Percentiles rank a stretch among this genome's conserved stretches.
phyloP scores from a whole-genome alignment of 1,139 yeast species.

The Geotrichum armillariae region DNA sequence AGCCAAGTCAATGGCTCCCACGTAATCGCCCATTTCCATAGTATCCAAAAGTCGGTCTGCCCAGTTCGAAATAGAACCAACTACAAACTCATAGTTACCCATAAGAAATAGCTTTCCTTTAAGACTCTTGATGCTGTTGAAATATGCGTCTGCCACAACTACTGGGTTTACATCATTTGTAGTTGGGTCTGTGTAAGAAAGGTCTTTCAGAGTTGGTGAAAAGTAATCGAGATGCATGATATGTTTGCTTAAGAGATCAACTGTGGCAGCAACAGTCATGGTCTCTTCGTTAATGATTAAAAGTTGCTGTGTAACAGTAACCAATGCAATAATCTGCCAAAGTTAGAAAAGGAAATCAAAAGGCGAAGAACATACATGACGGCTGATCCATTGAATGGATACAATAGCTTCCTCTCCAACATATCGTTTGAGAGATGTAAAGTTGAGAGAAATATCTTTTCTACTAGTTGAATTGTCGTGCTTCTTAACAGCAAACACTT shows the following conservation, averaged over 20 bases:
- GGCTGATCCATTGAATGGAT: constrained; percentile 60
- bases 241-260: constrained; percentile 50
- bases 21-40: constrained; percentile 51
- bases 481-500: constrained; percentile 50
- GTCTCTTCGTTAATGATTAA: constrained; percentile 45
- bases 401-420: constrained; percentile 49
- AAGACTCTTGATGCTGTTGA: constrained; percentile 42
- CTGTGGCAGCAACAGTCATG: constrained; percentile 41
- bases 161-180: constrained; percentile 26
- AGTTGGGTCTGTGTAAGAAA: constrained; percentile 27
- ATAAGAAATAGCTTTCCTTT: constrained; percentile 51
- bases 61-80: constrained; percentile 71
- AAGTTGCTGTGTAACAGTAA: constrained; percentile 51
- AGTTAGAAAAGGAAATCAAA: constrained; percentile 1
- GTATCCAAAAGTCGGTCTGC: constrained; percentile 59
- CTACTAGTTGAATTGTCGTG: constrained; percentile 28
- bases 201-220: constrained; percentile 30
- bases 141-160: constrained; percentile 39
- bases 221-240: constrained; percentile 45
- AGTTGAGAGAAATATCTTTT: constrained; percentile 39
- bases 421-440: constrained; percentile 51
- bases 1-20: constrained; percentile 57
- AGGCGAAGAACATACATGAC: constrained; percentile 34
- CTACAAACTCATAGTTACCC: constrained; percentile 50
- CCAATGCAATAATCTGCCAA: constrained; percentile 46